Base-by-base conservation (phyloP, 495 filamentous ascomycete species). In the Hypoxylon crocopeplum region DNA sequence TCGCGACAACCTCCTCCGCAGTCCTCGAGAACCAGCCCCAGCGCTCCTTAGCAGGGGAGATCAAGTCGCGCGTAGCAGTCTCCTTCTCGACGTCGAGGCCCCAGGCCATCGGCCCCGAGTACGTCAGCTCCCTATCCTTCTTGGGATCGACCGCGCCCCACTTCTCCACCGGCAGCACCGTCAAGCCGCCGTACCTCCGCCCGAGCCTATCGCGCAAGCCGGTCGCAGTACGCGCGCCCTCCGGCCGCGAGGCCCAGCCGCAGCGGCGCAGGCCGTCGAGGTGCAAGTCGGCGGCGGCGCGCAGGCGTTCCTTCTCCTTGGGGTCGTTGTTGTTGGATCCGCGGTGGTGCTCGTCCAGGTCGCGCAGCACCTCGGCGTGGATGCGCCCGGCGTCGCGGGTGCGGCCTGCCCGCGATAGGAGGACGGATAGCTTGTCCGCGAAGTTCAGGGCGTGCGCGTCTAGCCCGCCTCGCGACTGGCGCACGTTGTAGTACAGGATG, bases 401-500 rank as follows among this genome's bases (percentile, higher is more conserved):
- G 34, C 81, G 76, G 0, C 73, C 71, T 2, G 78, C 78, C 1
- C 72, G 73, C 1, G 80, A 79, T 56, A 81, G 84, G 12, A 88
- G 72, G 0, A 74, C 74, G 0, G 83, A 82, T 0, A 88, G 77
- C 33, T 86, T 76, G 53, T 80, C 75, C 22, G 74, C 77, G 77
- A 85, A 82, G 7, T 81, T 75, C 17, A 87, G 69, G 0, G 84
- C 79, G 15, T 82, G 76, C 4, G 68, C 69, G 59, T 88, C 81
- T 3, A 81, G 74, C 19, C 77, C 76, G 13, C 83, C 83, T 62
- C 79, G 83, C 5, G 80, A 78, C 34, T 83, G 80, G 5, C 82
- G 82, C 42, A 88, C 72, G 49, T 88, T 88, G 72, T 88, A 86
- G 68, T 80, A 83, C 57, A 88, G 83, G 60, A 79, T 80, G 42